phyloP scores from a whole-genome alignment of 495 filamentous ascomycete genomes.

The Penicillium fimorum region DNA sequence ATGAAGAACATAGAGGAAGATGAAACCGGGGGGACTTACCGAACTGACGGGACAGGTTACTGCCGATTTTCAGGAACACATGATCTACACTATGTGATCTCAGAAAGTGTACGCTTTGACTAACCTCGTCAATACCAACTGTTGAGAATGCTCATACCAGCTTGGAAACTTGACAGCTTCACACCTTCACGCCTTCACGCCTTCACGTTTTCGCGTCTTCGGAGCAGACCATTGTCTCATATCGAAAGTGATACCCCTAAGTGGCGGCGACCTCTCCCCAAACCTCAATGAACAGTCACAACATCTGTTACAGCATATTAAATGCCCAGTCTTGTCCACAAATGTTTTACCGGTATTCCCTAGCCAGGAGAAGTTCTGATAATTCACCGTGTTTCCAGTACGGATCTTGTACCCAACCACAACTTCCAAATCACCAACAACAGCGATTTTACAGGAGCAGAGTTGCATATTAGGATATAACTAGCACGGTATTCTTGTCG shows the following conservation, averaged over 20 bases:
- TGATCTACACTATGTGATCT: background rate
- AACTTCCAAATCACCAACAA: background rate
- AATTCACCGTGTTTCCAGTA: background rate
- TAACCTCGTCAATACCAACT: background rate
- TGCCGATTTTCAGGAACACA: background rate
- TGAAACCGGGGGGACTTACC: slow-evolving; percentile 23
- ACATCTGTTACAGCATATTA: background rate
- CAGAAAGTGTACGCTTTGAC: background rate
- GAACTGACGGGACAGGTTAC: slow-evolving; percentile 19
- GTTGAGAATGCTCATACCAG: background rate
- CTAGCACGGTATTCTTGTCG: background rate
- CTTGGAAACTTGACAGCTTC: background rate
- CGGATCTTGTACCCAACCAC: background rate
- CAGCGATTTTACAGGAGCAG: background rate
- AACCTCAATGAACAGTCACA: too few species aligned
- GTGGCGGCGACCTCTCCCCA: background rate
- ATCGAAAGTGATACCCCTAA: background rate
- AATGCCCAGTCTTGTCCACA: background rate
- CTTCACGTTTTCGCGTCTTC: background rate
- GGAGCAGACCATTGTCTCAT: background rate
- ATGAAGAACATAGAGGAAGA: slow-evolving; percentile 17
- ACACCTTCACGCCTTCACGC: background rate
- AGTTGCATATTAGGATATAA: background rate
- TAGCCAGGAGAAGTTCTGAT: background rate
- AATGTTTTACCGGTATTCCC: background rate